A percentile compares a stretch with the other conserved stretches of the same genome.
Conservation (phyloP, 164 flowering plant species). For the Platanus orientalis region DNA sequence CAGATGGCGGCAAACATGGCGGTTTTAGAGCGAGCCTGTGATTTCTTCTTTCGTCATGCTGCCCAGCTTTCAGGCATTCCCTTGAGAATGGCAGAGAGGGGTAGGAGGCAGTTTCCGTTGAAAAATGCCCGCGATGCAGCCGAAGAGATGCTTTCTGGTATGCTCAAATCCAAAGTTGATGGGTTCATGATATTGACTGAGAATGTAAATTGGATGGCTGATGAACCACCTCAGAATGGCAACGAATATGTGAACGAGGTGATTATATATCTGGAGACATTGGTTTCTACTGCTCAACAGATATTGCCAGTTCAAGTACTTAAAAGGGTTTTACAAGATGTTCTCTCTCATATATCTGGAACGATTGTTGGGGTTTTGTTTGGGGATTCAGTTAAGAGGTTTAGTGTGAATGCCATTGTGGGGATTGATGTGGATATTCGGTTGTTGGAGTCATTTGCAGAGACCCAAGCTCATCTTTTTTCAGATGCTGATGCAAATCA, state of each 20-base stretch:
- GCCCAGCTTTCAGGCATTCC: constrained; percentile 74
- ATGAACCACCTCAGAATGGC: constrained; percentile 50
- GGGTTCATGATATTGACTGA: constrained; percentile 62
- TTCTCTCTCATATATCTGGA: not conserved
- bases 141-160: constrained; percentile 58
- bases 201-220: constrained; percentile 71
- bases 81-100: constrained; percentile 12
- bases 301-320: constrained; percentile 54
- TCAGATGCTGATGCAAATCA: not conserved
- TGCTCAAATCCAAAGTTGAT: constrained; percentile 66
- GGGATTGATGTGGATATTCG: not conserved
- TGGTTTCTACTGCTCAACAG: constrained; percentile 76
- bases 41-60: constrained; percentile 72
- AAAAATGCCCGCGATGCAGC: constrained; percentile 19
- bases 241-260: constrained; percentile 76
- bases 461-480: not conserved
- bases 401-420: not conserved
- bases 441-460: not conserved
- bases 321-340: constrained; percentile 30
- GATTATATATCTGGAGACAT: constrained; percentile 58
- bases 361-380: not conserved
- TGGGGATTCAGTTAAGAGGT: not conserved
- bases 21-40: constrained; percentile 75
- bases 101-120: constrained; percentile 13
- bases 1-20: constrained; percentile 77